Evolutionary conservation across 495 filamentous ascomycete genomes (phyloP).

Genomic region (Penicillium robsamsonii): DNA sequence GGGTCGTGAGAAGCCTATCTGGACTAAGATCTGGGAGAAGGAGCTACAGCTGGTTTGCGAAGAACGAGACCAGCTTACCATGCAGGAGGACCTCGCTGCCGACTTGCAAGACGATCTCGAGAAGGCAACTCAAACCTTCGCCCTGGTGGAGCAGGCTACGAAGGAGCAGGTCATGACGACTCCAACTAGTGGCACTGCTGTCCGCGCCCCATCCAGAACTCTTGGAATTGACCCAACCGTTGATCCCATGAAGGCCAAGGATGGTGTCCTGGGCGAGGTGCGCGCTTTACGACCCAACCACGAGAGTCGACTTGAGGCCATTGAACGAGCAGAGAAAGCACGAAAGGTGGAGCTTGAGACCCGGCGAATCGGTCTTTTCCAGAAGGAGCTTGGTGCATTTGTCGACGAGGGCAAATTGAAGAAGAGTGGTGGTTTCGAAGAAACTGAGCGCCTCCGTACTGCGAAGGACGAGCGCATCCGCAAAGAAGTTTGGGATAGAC

Average conservation of each 20-base stretch:
- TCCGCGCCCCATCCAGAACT: conserved; percentile 56
- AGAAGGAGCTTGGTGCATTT: conserved; percentile 82
- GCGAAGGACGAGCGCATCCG: conserved; percentile 85
- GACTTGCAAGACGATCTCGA: conserved; percentile 94
- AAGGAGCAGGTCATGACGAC: conserved; percentile 88
- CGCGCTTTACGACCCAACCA: conserved; percentile 94
- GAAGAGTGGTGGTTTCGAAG: conserved; percentile 93
- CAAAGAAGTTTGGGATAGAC: conserved; percentile 78
- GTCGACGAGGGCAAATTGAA: conserved; percentile 91
- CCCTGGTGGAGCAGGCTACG: conserved; percentile 91
- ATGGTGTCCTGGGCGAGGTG: conserved; percentile 88
- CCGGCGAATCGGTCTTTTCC: conserved; percentile 73
- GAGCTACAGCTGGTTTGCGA: conserved; percentile 92
- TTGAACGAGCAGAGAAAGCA: conserved; percentile 88
- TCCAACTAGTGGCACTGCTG: conserved; percentile 33
- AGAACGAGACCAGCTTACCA: conserved; percentile 86
- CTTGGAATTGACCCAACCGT: conserved; percentile 62
- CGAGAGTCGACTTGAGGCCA: conserved; percentile 86
- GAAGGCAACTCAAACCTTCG: conserved; percentile 88
- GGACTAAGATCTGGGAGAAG: conserved; percentile 98
- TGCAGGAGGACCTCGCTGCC: conserved; percentile 89
- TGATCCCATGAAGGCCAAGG: conserved; percentile 80
- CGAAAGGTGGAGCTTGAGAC: conserved; percentile 83
- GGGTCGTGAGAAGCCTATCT: conserved; percentile 86
- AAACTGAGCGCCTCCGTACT: conserved; percentile 80